Conservation (phyloP, 495 filamentous ascomycete genomes). For the Daldinia decipiens region DNA sequence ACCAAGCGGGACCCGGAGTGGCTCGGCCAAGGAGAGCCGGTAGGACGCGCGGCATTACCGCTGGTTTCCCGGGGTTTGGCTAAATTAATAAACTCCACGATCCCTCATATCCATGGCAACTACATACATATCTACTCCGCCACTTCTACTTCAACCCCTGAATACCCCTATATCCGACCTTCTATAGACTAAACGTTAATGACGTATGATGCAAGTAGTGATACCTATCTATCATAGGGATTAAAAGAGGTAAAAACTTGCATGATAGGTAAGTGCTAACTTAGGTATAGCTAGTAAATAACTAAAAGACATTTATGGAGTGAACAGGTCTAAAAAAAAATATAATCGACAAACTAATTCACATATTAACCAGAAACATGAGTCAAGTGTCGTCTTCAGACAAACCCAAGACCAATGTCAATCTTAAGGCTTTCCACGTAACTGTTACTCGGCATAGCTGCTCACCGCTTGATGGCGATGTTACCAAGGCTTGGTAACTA, state of each 20-base stretch:
- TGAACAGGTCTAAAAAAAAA: too few species aligned
- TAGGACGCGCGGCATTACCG: constrained; percentile 2
- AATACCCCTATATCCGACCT: neutral
- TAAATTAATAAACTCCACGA: neutral
- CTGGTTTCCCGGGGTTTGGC: neutral
- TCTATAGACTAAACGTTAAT: neutral
- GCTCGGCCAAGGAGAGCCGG: neutral
- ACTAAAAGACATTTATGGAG: too few species aligned
- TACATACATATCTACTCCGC: neutral
- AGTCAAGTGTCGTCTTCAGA: neutral
- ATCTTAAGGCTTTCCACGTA: neutral
- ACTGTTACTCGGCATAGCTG: neutral
- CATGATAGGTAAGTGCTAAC: too few species aligned
- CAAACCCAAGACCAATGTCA: neutral
- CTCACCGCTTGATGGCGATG: constrained; percentile 3
- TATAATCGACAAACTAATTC: neutral
- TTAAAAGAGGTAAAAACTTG: too few species aligned
- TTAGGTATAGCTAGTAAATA: too few species aligned
- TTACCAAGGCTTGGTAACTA: neutral
- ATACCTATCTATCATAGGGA: neutral
- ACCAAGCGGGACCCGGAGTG: constrained; percentile 3
- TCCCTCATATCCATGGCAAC: neutral
- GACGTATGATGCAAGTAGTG: neutral
- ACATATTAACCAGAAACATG: neutral
- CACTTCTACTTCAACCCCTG: neutral